A percentile compares a stretch with the other conserved stretches of the same genome.
phyloP scores from a whole-genome alignment of 2,329 filamentous ascomycete species.

The Phoma sp. region DNA sequence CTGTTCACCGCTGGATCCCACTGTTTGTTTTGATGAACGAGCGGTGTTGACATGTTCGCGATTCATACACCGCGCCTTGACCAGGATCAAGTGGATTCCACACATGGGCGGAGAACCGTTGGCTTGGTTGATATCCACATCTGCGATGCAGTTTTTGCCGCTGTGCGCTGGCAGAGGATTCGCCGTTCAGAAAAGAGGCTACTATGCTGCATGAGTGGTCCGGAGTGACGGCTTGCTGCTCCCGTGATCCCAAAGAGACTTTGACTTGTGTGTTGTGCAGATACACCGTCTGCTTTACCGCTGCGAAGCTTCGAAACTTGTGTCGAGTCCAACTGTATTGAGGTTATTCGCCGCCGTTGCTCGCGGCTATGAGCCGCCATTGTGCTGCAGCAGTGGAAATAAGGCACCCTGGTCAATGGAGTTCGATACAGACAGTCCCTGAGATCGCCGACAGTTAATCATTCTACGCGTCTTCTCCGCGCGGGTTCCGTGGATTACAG shows the following conservation, averaged over 20 bases:
- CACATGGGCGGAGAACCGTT: conserved; percentile 16
- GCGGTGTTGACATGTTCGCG: conserved; percentile 21
- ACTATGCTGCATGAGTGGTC: conserved; percentile 9
- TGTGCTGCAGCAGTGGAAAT: neutral
- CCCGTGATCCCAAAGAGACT: conserved; percentile 15
- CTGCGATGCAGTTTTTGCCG: conserved; percentile 15
- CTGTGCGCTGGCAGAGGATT: conserved; percentile 21
- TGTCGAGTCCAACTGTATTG: conserved; percentile 15
- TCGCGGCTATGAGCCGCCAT: conserved; percentile 3
- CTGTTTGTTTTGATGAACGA: conserved; percentile 20
- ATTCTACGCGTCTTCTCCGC: conserved; percentile 15
- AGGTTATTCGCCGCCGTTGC: conserved; percentile 7
- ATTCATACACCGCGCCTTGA: conserved; percentile 12
- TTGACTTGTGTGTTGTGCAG: conserved; percentile 13
- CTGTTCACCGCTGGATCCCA: conserved; percentile 20
- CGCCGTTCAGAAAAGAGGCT: conserved; percentile 12
- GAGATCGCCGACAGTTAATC: conserved; percentile 12
- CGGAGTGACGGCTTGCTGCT: conserved; percentile 2
- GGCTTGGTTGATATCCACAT: conserved; percentile 15
- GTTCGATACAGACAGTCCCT: conserved; percentile 8
- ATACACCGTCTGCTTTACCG: conserved; percentile 22
- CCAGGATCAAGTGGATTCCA: conserved; percentile 10
- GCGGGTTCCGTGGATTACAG: conserved; percentile 9
- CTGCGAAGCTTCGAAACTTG: conserved; percentile 12
- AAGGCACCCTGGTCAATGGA: conserved; percentile 4